Conservation (phyloP, 2,329 filamentous ascomycete genomes). For the Hypoxylon sp. region DNA sequence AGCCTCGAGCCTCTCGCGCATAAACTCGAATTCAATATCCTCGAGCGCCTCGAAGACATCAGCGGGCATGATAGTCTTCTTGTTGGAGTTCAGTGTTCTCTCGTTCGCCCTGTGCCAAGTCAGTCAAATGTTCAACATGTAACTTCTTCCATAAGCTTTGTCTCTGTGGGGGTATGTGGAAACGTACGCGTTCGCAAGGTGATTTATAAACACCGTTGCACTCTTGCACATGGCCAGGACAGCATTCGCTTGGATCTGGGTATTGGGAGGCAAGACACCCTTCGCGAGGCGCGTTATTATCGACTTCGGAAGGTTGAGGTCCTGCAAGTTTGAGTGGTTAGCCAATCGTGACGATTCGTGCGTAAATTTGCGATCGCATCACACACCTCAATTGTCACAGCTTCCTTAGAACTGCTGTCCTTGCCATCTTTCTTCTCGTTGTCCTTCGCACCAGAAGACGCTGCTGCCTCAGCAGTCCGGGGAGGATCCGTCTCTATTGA, state of each 20-base stretch:
- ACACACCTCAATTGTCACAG: constrained; percentile 68
- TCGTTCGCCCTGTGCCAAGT: constrained; percentile 75
- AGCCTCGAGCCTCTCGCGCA: constrained; percentile 76
- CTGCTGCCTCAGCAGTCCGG: constrained; percentile 49
- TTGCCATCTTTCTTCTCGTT: constrained; percentile 55
- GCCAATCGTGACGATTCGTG: constrained; percentile 16
- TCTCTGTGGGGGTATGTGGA: neutral
- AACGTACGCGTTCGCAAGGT: constrained; percentile 80
- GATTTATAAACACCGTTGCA: constrained; percentile 87
- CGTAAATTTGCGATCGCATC: neutral
- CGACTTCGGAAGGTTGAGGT: constrained; percentile 83
- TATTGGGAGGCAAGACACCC: constrained; percentile 83
- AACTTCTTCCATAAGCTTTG: neutral
- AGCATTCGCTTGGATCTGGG: constrained; percentile 86
- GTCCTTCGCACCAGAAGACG: constrained; percentile 51
- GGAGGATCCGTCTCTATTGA: constrained; percentile 56
- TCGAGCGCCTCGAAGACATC: constrained; percentile 84
- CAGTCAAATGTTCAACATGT: constrained; percentile 3
- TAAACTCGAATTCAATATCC: constrained; percentile 83
- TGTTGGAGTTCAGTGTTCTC: constrained; percentile 74
- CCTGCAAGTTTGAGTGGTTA: constrained; percentile 61
- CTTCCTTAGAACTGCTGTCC: constrained; percentile 53
- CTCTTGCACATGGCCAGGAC: constrained; percentile 84
- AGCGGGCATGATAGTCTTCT: constrained; percentile 82
- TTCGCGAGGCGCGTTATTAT: constrained; percentile 86